Evolutionary conservation across 345 rosid genomes (phyloP), one percentile per base, ranked within the genome.

Genomic region (Draba incana): DNA sequence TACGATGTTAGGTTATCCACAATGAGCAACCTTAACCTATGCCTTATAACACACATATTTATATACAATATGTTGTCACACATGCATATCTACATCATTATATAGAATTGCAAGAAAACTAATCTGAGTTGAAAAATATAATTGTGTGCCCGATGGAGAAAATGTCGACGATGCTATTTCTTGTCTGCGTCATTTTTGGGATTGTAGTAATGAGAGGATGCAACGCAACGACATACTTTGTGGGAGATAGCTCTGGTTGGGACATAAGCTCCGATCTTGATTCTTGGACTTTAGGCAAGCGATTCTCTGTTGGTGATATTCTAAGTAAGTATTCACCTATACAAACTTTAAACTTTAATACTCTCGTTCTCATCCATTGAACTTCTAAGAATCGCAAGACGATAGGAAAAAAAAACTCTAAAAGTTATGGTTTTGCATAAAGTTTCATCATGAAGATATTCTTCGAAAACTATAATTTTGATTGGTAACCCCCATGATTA

Each of bases 231-330:
- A 85, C 80, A 4, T 92, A 92, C 81, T 58, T 70, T 25, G 96
- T 94, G 2, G 99, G 99, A 1, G 99, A 86, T 68, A 81, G 10
- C 37, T 81, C 99, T 0, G 97, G 98, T 5, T 92, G 99, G 99
- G 98, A 95, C 81, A 80, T 92, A 20, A 92, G 98, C 81, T 72
- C 87, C 1, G 76, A 84, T 75, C 86, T 95, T 51, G 87, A 78
- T 47, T 47, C 92, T 20, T 94, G 99, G 99, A n/a, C 81, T 0
- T 59, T 8, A 11, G 86, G 64, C 81, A 91, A 89, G 75, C 80
- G 31, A 25, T 94, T 94, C 75, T 39, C 69, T n/a, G 88, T 86
- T 9, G 99, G 97, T 31, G 99, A 95, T 69, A 64, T 68, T 71
- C 69, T 95, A 50, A 8, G 97, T 89, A 83, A 78, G 85, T 77